Evolutionary conservation across 805 yeast genomes (phyloP).

Genomic region (Nakazawaea wickerhamii): DNA sequence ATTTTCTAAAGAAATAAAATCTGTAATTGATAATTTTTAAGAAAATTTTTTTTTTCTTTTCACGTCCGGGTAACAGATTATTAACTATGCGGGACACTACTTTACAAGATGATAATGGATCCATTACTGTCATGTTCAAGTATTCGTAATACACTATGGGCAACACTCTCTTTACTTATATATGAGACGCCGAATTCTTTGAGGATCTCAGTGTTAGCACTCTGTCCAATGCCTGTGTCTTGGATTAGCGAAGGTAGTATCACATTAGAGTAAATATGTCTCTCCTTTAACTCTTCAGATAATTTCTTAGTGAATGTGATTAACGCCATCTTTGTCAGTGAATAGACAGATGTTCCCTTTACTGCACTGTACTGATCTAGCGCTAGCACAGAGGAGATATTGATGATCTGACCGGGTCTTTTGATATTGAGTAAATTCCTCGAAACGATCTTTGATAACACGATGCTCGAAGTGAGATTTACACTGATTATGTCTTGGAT

Average conservation of each 20-base stretch:
- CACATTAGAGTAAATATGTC: slow-evolving; percentile 55
- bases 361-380: slow-evolving; percentile 27
- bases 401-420: slow-evolving; percentile 40
- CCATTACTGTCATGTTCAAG: slow-evolving; percentile 3
- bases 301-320: slow-evolving; percentile 54
- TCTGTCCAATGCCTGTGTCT: slow-evolving; percentile 61
- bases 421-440: slow-evolving; percentile 42
- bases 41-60: not conserved
- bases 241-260: slow-evolving; percentile 62
- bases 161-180: slow-evolving; percentile 12
- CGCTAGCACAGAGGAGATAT: slow-evolving; percentile 63
- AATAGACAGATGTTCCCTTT: slow-evolving; percentile 60
- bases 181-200: slow-evolving; percentile 8
- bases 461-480: slow-evolving; percentile 58
- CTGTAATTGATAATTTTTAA: no score
- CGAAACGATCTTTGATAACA: slow-evolving; percentile 47
- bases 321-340: slow-evolving; percentile 69
- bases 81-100: slow-evolving; percentile 1
- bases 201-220: slow-evolving; percentile 20
- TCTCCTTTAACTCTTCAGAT: slow-evolving; percentile 52
- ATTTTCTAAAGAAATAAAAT: slow-evolving; percentile 10
- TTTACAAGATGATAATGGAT: not conserved
- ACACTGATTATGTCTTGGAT: slow-evolving; percentile 43
- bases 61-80: not conserved
- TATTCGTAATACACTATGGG: slow-evolving; percentile 10